Evolutionary conservation across 805 yeast genomes (phyloP), one percentile per base, ranked within the genome.

Genomic region (Lipomyces yamanashiensis): DNA sequence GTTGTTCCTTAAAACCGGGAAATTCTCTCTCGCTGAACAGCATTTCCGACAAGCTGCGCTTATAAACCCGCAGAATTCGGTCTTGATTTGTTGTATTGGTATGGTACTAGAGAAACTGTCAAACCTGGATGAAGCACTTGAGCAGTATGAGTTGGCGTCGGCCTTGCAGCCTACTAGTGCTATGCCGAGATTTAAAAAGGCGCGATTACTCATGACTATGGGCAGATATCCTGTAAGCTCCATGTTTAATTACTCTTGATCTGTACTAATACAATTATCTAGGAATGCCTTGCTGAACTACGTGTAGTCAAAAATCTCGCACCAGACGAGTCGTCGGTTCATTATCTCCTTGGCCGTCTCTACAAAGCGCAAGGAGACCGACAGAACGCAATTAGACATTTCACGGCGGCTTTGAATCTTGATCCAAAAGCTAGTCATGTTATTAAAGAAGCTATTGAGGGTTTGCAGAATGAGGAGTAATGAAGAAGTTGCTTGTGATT

Each of bases 311-410:
- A 84, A 67, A 83, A 84, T 34, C 76, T 90, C 59, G 97, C 96
- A 0, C 98, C 99, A 0, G 96, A 93, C 74, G 98, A 93, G 74
- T 96, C 97, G 0, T 87, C 90, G 58, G 96, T 93, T 34, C 98
- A 93, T 75, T 91, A 89, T 75, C 77, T 92, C 48, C 79, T 95
- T 52, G 99, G 98, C 10, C 91, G 91, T 72, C 80, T 92, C 59
- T 91, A 92, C 81, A 89, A 87, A 70, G 83, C 87, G 37, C 84
- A 88, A 67, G 87, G 87, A 36, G 85, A 89, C 65, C 87, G 86
- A 70, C 85, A 84, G 69, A 86, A 83, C 67, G 98, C 99, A 0
- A 83, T 93, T 34, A 85, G 85, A 69, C 93, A 90, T 71, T 90
- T 90, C 69, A 93, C 98, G 0, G 83, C 87, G 50, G 98, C 99